Evolutionary conservation across 129 eudicot species (phyloP).

Genomic region (Glebionis coronaria): DNA sequence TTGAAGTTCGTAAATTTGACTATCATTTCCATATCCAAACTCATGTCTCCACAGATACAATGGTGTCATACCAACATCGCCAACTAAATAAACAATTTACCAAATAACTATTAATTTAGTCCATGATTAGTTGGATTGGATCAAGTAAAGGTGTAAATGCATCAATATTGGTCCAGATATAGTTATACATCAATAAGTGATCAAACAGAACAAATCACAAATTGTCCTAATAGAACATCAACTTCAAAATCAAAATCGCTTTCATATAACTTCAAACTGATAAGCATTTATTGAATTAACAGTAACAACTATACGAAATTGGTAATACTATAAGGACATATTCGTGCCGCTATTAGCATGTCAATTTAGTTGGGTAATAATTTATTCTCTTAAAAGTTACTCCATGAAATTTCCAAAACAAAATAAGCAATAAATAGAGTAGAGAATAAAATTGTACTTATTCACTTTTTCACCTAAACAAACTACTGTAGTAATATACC

Average conservation of each 20-base stretch:
- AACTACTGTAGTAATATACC: too few relatives aligned
- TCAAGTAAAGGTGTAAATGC: conserved; percentile 2
- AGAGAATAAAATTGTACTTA: not conserved
- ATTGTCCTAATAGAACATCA: too few relatives aligned
- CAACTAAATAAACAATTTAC: conserved; percentile 1
- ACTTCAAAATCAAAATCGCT: too few relatives aligned
- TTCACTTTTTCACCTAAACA: not conserved
- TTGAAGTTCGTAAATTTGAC: conserved; percentile 1
- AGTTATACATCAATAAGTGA: not conserved
- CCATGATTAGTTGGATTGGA: conserved; percentile 5
- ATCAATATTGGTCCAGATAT: conserved; percentile 8
- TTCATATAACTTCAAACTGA: too few relatives aligned
- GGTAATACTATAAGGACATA: too few relatives aligned
- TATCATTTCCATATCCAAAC: conserved; percentile 8
- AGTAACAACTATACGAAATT: too few relatives aligned
- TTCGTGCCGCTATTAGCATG: too few relatives aligned
- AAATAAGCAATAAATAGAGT: not conserved
- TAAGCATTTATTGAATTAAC: too few relatives aligned
- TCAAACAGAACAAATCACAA: not conserved
- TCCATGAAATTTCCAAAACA: not conserved
- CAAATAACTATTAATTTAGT: not conserved
- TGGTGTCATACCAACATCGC: not conserved
- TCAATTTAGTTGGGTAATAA: too few relatives aligned
- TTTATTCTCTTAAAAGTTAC: too few relatives aligned
- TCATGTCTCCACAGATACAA: not conserved